Percentiles rank a stretch among this genome's conserved stretches.
Conservation (phyloP, 2,329 filamentous ascomycete species). For the Lizonia empirigonia region DNA sequence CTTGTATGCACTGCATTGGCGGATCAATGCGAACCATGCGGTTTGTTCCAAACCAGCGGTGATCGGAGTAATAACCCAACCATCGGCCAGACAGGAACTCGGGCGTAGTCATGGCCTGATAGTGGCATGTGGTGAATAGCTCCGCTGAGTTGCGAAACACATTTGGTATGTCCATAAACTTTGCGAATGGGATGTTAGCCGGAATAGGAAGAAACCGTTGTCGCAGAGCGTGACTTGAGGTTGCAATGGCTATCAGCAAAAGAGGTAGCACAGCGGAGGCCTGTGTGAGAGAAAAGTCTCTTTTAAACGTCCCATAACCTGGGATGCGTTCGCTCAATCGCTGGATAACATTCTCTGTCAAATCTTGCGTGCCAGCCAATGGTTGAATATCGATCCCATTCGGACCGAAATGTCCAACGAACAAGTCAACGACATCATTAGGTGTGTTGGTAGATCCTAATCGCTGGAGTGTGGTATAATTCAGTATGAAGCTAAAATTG, state of each 20-base stretch:
- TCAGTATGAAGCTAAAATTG: slow-evolving; percentile 23
- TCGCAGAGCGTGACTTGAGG: not conserved
- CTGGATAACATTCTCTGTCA: not conserved
- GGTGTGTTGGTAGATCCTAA: slow-evolving; percentile 3
- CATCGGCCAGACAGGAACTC: slow-evolving; percentile 25
- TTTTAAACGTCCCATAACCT: slow-evolving; percentile 2
- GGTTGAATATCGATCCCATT: not conserved
- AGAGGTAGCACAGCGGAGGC: slow-evolving; percentile 16
- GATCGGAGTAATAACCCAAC: slow-evolving; percentile 27
- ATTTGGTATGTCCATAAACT: slow-evolving; percentile 24
- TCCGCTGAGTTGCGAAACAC: slow-evolving; percentile 7
- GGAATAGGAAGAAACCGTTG: slow-evolving; percentile 17
- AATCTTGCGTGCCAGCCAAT: not conserved
- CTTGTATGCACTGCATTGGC: slow-evolving; percentile 20
- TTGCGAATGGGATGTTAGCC: slow-evolving; percentile 17
- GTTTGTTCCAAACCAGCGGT: slow-evolving; percentile 7
- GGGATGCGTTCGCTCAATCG: slow-evolving; percentile 16
- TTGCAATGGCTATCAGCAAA: slow-evolving; percentile 14
- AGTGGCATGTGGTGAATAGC: slow-evolving; percentile 23
- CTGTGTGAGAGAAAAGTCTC: slow-evolving; percentile 10
- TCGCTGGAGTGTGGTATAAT: slow-evolving; percentile 18
- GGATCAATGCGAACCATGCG: slow-evolving; percentile 13
- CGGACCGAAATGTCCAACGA: slow-evolving; percentile 5
- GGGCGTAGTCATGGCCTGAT: slow-evolving; percentile 22
- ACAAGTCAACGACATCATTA: not conserved